Conservation (phyloP, 306 rosid species). For the Fagus crenata region DNA sequence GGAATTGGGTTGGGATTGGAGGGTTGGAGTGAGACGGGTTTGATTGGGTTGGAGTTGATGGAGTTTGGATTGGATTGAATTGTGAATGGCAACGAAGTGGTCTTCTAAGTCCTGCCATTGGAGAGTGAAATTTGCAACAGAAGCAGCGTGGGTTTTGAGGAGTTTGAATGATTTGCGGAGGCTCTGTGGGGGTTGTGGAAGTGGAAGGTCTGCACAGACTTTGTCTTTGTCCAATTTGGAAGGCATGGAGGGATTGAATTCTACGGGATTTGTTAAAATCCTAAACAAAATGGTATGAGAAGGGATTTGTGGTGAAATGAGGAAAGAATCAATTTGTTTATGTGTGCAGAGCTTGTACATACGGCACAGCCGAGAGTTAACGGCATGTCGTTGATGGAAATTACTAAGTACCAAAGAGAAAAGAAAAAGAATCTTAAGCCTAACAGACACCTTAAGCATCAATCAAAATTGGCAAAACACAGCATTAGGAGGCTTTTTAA, state of each 20-base stretch:
- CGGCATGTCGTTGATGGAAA: too few relatives aligned
- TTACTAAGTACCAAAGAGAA: too few relatives aligned
- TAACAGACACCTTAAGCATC: too few relatives aligned
- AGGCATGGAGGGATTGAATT: slow-evolving; percentile 8
- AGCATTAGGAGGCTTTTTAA: too few relatives aligned
- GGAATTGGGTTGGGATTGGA: background rate
- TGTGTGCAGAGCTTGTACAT: too few relatives aligned
- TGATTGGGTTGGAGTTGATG: background rate
- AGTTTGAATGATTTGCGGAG: slow-evolving; percentile 41
- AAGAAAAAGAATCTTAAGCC: too few relatives aligned
- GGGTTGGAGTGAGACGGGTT: background rate
- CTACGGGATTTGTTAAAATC: background rate
- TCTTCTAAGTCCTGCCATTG: slow-evolving; percentile 49
- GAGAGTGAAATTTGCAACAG: slow-evolving; percentile 46
- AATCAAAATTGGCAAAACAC: too few relatives aligned
- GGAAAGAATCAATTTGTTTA: too few relatives aligned
- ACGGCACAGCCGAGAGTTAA: too few relatives aligned
- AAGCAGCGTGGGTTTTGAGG: slow-evolving; percentile 43
- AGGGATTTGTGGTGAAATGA: too few relatives aligned
- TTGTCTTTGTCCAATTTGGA: slow-evolving; percentile 12
- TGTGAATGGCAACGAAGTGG: slow-evolving; percentile 33
- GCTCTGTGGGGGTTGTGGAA: background rate
- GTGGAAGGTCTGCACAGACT: slow-evolving; percentile 1
- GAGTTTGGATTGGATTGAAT: slow-evolving; percentile 3
- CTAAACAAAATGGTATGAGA: too few relatives aligned